Evolutionary conservation across 768 basidiomycete species (phyloP).

Genomic region (Xerocomus brunneocitrinus): DNA sequence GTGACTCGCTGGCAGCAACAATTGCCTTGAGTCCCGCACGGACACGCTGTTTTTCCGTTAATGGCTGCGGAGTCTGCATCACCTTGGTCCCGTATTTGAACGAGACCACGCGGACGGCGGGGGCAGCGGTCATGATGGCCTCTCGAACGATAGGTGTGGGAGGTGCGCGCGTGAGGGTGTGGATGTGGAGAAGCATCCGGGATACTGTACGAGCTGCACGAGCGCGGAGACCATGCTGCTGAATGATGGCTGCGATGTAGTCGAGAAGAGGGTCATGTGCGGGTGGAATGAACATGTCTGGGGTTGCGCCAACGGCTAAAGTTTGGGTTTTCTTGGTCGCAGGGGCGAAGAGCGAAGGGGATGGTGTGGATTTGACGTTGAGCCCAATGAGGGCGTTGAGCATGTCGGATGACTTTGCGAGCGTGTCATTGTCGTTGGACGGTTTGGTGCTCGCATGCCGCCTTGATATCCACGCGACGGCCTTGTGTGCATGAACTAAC

Average conservation of each 20-base stretch:
- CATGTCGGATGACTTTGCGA: conserved; percentile 20
- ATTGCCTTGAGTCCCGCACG: conserved; percentile 70
- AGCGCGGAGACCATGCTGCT: conserved; percentile 61
- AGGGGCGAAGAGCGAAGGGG: background rate
- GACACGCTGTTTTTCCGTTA: conserved; percentile 78
- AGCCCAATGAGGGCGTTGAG: conserved; percentile 22
- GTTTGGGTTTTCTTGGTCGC: background rate
- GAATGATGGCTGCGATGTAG: conserved; percentile 59
- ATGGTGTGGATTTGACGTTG: background rate
- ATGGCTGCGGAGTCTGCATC: conserved; percentile 60
- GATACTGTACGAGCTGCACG: conserved; percentile 53
- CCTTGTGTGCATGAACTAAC: background rate
- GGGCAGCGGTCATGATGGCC: conserved; percentile 66
- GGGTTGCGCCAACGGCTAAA: background rate
- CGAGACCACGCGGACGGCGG: conserved; percentile 32
- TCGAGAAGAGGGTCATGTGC: conserved; percentile 68
- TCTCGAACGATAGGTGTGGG: conserved; percentile 75
- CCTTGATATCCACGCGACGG: background rate
- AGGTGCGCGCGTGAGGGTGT: conserved; percentile 66
- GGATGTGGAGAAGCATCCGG: conserved; percentile 62
- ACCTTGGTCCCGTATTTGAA: conserved; percentile 62
- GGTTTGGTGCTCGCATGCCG: conserved; percentile 16
- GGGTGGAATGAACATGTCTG: conserved; percentile 58
- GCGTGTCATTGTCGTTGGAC: conserved; percentile 19
- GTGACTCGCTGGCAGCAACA: conserved; percentile 53